phyloP scores from a whole-genome alignment of 2,329 filamentous ascomycete genomes.

The Helotiales sp. region DNA sequence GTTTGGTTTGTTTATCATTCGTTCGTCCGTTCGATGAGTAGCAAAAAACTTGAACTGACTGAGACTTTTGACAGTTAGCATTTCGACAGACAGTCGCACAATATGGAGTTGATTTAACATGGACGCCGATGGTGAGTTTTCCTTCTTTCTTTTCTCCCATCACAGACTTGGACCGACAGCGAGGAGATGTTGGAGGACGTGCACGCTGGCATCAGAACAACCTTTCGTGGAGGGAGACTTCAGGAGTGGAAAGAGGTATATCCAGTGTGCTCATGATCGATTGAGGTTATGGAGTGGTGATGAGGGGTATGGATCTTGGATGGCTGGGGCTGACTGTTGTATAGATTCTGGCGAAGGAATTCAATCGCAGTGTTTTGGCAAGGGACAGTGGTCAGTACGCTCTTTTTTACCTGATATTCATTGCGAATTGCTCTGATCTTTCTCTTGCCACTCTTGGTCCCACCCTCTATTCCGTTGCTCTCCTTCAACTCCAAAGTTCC shows the following conservation, averaged over 20 bases:
- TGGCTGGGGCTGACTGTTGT: not conserved
- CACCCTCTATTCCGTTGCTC: not conserved
- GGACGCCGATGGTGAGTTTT: slow-evolving; percentile 67
- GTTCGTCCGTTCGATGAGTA: too few species aligned
- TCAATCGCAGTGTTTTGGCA: slow-evolving; percentile 64
- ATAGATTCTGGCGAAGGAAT: slow-evolving; percentile 67
- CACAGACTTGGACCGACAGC: too few species aligned
- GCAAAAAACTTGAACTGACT: not conserved
- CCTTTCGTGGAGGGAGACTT: too few species aligned
- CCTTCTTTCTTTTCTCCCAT: not conserved
- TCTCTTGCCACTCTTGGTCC: slow-evolving; percentile 25
- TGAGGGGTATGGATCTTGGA: not conserved
- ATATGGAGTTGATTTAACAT: slow-evolving; percentile 69
- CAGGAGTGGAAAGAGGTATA: too few species aligned
- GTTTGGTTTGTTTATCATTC: too few species aligned
- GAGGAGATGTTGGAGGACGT: too few species aligned
- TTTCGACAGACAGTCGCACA: slow-evolving; percentile 70
- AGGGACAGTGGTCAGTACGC: slow-evolving; percentile 59
- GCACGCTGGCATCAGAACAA: too few species aligned
- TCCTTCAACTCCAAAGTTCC: too few species aligned
- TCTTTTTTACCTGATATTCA: slow-evolving; percentile 24
- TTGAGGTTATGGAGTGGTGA: not conserved
- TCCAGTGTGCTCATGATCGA: too few species aligned
- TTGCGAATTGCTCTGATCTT: too few species aligned
- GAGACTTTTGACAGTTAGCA: slow-evolving; percentile 55